Evolutionary conservation across 805 yeast species (phyloP), one percentile per base, ranked within the genome.

Genomic region (Teunomyces tritomae): DNA sequence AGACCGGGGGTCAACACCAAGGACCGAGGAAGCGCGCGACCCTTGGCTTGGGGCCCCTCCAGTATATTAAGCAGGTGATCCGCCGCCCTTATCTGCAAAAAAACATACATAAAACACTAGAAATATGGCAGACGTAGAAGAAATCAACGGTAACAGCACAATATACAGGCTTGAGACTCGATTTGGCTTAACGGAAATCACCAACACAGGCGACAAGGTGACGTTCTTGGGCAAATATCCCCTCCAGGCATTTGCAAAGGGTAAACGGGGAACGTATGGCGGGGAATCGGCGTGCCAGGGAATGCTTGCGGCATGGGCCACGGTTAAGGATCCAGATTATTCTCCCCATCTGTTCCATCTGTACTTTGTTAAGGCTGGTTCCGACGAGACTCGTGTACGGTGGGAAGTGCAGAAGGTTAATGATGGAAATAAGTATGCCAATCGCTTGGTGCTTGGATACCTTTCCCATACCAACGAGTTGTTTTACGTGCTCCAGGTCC

Each of bases 351-450:
- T 63, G n/a, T 51, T 64, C 33, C 69, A 64, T 46, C 49, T 56
- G 17, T 63, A 62, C 53, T 64, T 64, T 44, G 50, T 64, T 43
- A 58, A 58, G 41, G 68, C 68, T 2, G 68, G 68, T 0, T 49
- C 45, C 44, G 39, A 42, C 30, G 54, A 53, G 8, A 42, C 56
- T 26, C 57, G 52, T 16, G 60, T 63, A 54, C 53, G 61, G 27
- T 64, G 64, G 54, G 66, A 59, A 46, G 67, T 63, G 20, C 49
- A 51, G 5, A 45, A 35, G 5, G 50, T 54, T 39, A 57, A 57
- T 16, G 56, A 59, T 35, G 67, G 68, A 6, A 47, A 60, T 8
- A 62, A 55, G 50, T 63, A 48, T 41, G 58, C 64, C 51, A 55
- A 57, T 41, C 49, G 65, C 11, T 34, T 55, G 43, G 67, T 61